Base-by-base conservation (phyloP, 108 stramenopile genomes). In the Mediolabrus comicus region DNA sequence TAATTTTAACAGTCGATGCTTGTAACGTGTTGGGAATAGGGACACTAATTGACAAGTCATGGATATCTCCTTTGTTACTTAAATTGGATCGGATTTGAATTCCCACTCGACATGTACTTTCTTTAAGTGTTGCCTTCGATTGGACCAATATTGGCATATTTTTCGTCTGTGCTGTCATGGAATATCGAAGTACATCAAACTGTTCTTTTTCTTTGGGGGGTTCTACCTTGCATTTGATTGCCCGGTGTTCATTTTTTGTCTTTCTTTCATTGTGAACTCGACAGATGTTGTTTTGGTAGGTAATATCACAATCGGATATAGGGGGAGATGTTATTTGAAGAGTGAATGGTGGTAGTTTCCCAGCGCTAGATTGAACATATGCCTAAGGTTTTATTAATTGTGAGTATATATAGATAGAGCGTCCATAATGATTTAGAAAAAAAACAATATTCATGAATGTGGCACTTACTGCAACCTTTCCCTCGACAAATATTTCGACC, bases 61-160 rank as follows among this genome's bases (percentile, higher is more conserved):
- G 43, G 63, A 92, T 32, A 63, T 88, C 80, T 4, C 84, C 86
- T n/a, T 56, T 36, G 63, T 92, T 92, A 13, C 75, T 70, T 25
- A 92, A 60, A 56, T 90, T 90, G 32, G 84, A 84, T 36, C 91
- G 87, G 13, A 92, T 84, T 81, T 92, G 91, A n/a, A 90, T 62
- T 1, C 84, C 81, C 14, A 92, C 59, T 34, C 87, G 79, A 57
- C 83, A 65, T 9, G 49, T 74, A 7, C 57, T 81, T n/a, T 67
- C 82, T 0, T 81, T 64, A 13, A 85, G 49, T 2, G 81, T 77
- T 12, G 86, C 79, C 69, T 88, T 88, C 27, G 83, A 78, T 76
- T 92, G 87, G 29, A 86, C 59, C 12, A 88, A 65, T 38, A 88
- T 55, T 35, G 87, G 87, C 88, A 87, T 84, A 69, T 89, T 85